Percentiles rank a stretch among this genome's conserved stretches.
These are phyloP conservation scores for Nicotiana otophora DNA, from an alignment of 257 asterid species.

Conservation along the genomic window DNA sequence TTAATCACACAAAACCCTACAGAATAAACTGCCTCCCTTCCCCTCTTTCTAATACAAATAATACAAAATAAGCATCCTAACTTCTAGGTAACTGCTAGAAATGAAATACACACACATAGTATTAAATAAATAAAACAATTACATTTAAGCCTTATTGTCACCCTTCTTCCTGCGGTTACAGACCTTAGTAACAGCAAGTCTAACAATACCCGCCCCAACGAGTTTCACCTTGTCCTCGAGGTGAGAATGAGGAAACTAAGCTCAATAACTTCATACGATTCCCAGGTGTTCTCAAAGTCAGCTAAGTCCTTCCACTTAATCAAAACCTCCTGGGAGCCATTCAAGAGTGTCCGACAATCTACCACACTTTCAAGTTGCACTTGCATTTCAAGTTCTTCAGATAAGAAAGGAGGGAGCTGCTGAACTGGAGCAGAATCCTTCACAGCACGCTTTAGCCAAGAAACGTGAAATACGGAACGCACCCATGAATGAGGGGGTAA, in stretches of 20 bases:
- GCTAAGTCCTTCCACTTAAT: not conserved
- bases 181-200: too few species aligned
- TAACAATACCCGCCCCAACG: not conserved
- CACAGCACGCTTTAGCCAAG: not conserved
- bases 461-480: not conserved
- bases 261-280: not conserved
- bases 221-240: constrained; percentile 12
- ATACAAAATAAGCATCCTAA: too few species aligned
- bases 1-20: too few species aligned
- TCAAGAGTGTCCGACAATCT: not conserved
- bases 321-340: not conserved
- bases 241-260: not conserved
- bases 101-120: too few species aligned
- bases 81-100: too few species aligned
- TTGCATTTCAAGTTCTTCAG: not conserved
- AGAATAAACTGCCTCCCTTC: too few species aligned
- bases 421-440: not conserved
- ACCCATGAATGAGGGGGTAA: not conserved
- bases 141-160: too few species aligned
- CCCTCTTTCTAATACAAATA: too few species aligned
- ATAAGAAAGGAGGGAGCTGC: not conserved
- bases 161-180: too few species aligned
- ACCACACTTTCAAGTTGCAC: not conserved
- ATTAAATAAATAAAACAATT: too few species aligned
- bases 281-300: not conserved